phyloP scores from a whole-genome alignment of 2,329 filamentous ascomycete genomes.

The Stemphylium lycopersici region DNA sequence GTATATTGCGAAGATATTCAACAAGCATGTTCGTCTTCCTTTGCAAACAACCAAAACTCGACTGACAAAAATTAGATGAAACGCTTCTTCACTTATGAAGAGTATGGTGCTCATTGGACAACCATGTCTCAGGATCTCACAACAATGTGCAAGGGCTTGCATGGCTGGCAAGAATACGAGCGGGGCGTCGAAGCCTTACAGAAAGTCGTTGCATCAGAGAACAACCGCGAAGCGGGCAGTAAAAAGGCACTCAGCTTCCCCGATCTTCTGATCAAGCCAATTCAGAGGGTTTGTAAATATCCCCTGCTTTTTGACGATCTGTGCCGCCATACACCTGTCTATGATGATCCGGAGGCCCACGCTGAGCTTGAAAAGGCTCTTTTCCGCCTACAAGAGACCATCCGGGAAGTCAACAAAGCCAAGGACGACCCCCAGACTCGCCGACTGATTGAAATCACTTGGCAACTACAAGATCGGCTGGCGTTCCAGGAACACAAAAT shows the following conservation, averaged over 20 bases:
- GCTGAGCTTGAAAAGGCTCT: slow-evolving; percentile 78
- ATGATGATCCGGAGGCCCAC: slow-evolving; percentile 83
- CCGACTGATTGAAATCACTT: slow-evolving; percentile 77
- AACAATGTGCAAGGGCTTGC: slow-evolving; percentile 69
- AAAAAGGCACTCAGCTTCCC: slow-evolving; percentile 81
- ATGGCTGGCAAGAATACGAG: slow-evolving; percentile 80
- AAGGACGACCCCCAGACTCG: slow-evolving; percentile 76
- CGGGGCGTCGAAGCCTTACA: slow-evolving; percentile 84
- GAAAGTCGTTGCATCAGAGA: slow-evolving; percentile 73
- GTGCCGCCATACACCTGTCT: slow-evolving; percentile 79
- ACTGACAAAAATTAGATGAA: slow-evolving; percentile 65
- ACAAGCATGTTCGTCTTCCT: slow-evolving; percentile 53
- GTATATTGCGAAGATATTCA: slow-evolving; percentile 61
- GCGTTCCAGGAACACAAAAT: slow-evolving; percentile 68
- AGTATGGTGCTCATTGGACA: slow-evolving; percentile 90
- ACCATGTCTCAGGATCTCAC: slow-evolving; percentile 80
- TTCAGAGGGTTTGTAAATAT: slow-evolving; percentile 91
- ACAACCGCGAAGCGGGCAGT: slow-evolving; percentile 64
- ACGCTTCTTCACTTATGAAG: slow-evolving; percentile 85
- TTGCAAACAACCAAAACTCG: slow-evolving; percentile 25
- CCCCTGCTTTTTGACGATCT: slow-evolving; percentile 85
- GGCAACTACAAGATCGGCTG: slow-evolving; percentile 82
- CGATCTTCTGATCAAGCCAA: slow-evolving; percentile 93
- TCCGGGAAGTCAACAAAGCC: slow-evolving; percentile 81
- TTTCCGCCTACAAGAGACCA: slow-evolving; percentile 73